Percentiles rank a stretch among this genome's conserved stretches.
phyloP scores from a whole-genome alignment of 2,329 filamentous ascomycete genomes.

The Geosmithia flava region DNA sequence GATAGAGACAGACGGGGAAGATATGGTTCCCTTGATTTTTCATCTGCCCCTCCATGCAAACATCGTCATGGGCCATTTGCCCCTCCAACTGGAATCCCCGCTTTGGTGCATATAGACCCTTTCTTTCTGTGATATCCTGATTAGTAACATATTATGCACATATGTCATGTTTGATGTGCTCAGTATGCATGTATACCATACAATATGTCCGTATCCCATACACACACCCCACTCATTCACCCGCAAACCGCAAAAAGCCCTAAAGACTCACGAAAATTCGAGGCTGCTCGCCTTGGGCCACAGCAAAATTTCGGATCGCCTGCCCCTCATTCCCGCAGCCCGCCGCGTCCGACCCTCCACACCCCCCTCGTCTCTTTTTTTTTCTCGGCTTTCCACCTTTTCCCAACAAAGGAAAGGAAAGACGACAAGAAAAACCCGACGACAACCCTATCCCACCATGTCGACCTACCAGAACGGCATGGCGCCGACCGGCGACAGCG shows the following conservation, averaged over 20 bases:
- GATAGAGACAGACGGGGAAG: too few relatives aligned
- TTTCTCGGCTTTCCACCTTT: background rate
- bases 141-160: background rate
- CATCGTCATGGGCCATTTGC: background rate
- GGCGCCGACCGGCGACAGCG: conserved; percentile 56
- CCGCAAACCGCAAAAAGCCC: conserved; percentile 3
- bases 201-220: background rate
- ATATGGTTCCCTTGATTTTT: background rate
- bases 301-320: conserved; percentile 20
- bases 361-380: background rate
- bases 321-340: conserved; percentile 13
- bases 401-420: conserved; percentile 1
- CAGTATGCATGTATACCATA: background rate
- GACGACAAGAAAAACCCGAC: conserved; percentile 15
- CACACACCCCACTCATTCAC: background rate
- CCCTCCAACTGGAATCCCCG: background rate
- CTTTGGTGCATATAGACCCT: background rate
- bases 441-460: conserved; percentile 26
- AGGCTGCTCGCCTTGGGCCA: conserved; percentile 6
- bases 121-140: background rate
- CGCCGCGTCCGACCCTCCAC: background rate
- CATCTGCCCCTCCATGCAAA: conserved; percentile 1
- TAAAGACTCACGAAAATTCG: conserved; percentile 6
- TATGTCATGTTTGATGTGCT: too few relatives aligned
- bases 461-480: conserved; percentile 50